phyloP scores from a whole-genome alignment of 805 yeast genomes.

The Yamadazyma nakazawae region DNA sequence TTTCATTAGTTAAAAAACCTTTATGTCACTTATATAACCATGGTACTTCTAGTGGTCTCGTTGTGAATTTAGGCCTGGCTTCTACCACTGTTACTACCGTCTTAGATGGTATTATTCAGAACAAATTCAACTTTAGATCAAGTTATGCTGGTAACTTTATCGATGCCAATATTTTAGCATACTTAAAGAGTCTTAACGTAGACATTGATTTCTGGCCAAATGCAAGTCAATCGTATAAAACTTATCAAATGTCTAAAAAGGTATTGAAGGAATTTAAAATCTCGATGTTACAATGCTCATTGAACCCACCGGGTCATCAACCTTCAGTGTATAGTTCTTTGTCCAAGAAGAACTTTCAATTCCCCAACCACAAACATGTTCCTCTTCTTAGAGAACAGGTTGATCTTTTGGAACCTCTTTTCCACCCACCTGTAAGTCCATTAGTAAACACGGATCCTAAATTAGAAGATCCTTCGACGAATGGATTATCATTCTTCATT shows the following conservation, averaged over 20 bases:
- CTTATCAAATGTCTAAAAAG: slow-evolving; percentile 33
- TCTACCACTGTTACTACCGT: slow-evolving; percentile 73
- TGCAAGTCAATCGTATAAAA: slow-evolving; percentile 31
- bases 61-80: slow-evolving; percentile 75
- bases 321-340: slow-evolving; percentile 5
- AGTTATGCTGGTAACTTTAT: slow-evolving; percentile 84
- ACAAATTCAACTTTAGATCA: slow-evolving; percentile 62
- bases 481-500: slow-evolving; percentile 43
- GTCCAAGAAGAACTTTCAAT: slow-evolving; percentile 18
- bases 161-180: slow-evolving; percentile 58
- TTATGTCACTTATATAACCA: slow-evolving; percentile 74
- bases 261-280: slow-evolving; percentile 36
- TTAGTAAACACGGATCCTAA: slow-evolving; percentile 36
- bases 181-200: slow-evolving; percentile 28
- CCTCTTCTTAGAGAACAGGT: slow-evolving; percentile 14
- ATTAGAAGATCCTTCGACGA: slow-evolving; percentile 45
- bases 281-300: slow-evolving; percentile 24
- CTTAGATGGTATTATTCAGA: slow-evolving; percentile 66
- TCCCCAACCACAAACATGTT: slow-evolving; percentile 19
- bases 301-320: slow-evolving; percentile 5
- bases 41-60: slow-evolving; percentile 74
- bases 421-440: slow-evolving; percentile 57
- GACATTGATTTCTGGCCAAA: slow-evolving; percentile 11
- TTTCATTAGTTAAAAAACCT: slow-evolving; percentile 73
- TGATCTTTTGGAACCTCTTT: slow-evolving; percentile 56